Base-by-base conservation (phyloP, 2,329 filamentous ascomycete species). In the Amauroascus verrucosus region DNA sequence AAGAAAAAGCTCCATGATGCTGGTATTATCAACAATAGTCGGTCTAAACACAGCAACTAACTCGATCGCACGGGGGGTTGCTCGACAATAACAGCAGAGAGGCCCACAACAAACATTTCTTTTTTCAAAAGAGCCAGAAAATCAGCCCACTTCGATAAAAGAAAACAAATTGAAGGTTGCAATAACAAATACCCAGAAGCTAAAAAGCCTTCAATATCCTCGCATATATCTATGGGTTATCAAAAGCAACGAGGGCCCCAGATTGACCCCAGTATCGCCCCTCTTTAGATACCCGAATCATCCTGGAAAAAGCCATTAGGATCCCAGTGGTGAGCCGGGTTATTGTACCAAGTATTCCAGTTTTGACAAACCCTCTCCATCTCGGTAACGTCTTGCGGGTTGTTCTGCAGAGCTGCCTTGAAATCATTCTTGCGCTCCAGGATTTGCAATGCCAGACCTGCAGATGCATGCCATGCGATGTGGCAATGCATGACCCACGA, bases 391-490 rank as follows among this genome's bases (percentile, higher is more conserved):
- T 59, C 57, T 52, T 65, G 68, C 4, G 62, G 63, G 11, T 63
- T 59, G 49, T 66, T 59, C 22, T 44, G 16, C 40, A 56, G 11
- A 18, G 59, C 59, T 2, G 53, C 57, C 9, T 60, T 59, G 48
- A 72, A 68, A 47, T 64, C 55, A 20, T 62, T 60, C 53, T 64
- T 61, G 32, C 68, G 61, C 60, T 77, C 79, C 8, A 80, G 58
- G 59, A 80, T 79, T 61, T 80, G 75, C 32, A 79, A 65, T 6
- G 70, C 72, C 16, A 84, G 69, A 28, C 80, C 81, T 69, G 79
- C 77, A 62, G 74, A 73, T 18, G 82, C 75, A 61, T 84, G 81
- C 79, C 77, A 81, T 59, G 79, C 77, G 50, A 81, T 78, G 63
- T 81, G 78, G 66, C 78, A 81, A 64, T 81, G 78, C 66, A 80